Conservation (phyloP, 768 basidiomycete genomes). For the Leucosporidium creatinivorum region DNA sequence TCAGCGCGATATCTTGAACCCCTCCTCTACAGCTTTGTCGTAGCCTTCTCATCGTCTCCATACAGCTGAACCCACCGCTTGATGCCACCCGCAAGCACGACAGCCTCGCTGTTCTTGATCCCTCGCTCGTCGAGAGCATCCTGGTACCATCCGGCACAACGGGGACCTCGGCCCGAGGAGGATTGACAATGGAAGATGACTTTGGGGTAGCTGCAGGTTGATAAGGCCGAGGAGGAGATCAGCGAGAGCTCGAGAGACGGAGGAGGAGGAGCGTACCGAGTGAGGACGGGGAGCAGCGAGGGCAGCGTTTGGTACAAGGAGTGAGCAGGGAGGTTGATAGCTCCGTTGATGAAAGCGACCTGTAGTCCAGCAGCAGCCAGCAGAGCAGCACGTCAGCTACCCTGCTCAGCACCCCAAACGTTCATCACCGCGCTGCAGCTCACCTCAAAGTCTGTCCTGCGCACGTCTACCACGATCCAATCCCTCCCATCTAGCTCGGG, state of each 20-base stretch:
- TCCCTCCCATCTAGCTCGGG: neutral
- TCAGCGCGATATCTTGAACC: too few relatives aligned
- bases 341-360: slow-evolving; percentile 38
- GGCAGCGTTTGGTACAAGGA: slow-evolving; percentile 46
- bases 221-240: neutral
- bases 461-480: neutral
- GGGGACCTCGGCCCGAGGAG: slow-evolving; percentile 31
- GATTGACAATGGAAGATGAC: slow-evolving; percentile 37
- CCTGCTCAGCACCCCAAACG: too few relatives aligned
- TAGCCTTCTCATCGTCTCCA: slow-evolving; percentile 21
- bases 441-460: slow-evolving; percentile 4
- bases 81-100: slow-evolving; percentile 35
- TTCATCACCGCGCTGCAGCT: neutral
- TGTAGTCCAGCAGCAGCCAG: neutral
- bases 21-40: slow-evolving; percentile 12
- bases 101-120: slow-evolving; percentile 3
- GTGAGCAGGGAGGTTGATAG: slow-evolving; percentile 49
- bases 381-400: neutral
- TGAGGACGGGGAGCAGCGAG: slow-evolving; percentile 40
- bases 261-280: slow-evolving; percentile 5
- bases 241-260: too few relatives aligned
- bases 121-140: slow-evolving; percentile 22
- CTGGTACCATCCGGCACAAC: slow-evolving; percentile 36
- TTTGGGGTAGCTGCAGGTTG: slow-evolving; percentile 2
- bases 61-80: slow-evolving; percentile 30